Conservation (phyloP, 176 grass and related monocot species). For the Dactylis glomerata region DNA sequence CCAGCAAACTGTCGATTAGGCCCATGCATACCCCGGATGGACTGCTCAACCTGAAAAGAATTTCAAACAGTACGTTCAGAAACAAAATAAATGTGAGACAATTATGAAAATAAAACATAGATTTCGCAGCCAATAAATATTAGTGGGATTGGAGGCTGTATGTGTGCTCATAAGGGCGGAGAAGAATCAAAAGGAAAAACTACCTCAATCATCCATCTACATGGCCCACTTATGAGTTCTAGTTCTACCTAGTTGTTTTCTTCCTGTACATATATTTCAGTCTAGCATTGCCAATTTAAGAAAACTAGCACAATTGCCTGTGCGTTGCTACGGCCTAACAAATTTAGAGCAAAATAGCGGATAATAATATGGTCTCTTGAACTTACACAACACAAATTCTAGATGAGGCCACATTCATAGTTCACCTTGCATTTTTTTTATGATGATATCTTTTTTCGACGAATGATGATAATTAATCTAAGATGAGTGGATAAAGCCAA, state of each 20-base stretch:
- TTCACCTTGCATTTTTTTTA: too few relatives aligned
- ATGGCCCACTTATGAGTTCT: not conserved
- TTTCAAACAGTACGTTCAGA: conserved; percentile 33
- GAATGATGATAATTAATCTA: too few relatives aligned
- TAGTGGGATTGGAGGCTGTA: not conserved
- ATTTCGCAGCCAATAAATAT: not conserved
- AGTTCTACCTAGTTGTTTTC: not conserved
- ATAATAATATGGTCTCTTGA: too few relatives aligned
- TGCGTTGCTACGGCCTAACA: too few relatives aligned
- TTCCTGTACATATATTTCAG: not conserved
- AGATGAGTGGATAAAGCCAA: too few relatives aligned
- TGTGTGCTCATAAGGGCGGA: conserved; percentile 9
- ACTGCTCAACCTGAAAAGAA: conserved; percentile 84
- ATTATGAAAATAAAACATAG: conserved; percentile 3
- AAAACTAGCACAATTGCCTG: too few relatives aligned
- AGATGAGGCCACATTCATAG: too few relatives aligned
- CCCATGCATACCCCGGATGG: conserved; percentile 62
- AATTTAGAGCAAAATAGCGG: too few relatives aligned
- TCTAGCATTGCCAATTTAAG: not conserved
- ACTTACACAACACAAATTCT: too few relatives aligned
- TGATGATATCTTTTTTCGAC: too few relatives aligned
- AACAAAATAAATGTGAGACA: not conserved
- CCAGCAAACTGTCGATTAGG: conserved; percentile 65
- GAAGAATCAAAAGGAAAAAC: not conserved
- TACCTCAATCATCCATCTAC: conserved; percentile 1